A percentile compares a stretch with the other conserved stretches of the same genome.
phyloP scores from a whole-genome alignment of 495 filamentous ascomycete genomes.

The Trichoderma gamsii region DNA sequence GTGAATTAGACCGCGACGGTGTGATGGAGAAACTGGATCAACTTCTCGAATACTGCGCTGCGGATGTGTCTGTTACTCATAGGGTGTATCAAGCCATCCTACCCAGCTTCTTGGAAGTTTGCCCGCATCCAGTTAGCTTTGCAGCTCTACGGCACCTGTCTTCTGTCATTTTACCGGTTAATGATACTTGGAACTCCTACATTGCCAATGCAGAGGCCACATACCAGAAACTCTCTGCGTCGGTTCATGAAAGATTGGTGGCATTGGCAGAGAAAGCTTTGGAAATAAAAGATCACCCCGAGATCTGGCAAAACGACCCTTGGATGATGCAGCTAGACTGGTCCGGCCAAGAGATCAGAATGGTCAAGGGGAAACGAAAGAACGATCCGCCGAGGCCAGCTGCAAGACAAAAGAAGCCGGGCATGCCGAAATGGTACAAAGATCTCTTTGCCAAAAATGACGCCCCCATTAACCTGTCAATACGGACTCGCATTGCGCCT shows the following conservation, averaged over 20 bases:
- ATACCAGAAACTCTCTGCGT: conserved; percentile 69
- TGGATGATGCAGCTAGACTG: conserved; percentile 95
- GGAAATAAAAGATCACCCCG: conserved; percentile 59
- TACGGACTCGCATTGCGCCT: conserved; percentile 82
- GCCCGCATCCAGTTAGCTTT: conserved; percentile 96
- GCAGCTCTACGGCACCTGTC: conserved; percentile 87
- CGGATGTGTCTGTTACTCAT: conserved; percentile 89
- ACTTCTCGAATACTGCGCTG: conserved; percentile 90
- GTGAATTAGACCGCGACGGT: conserved; percentile 66
- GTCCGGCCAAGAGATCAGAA: conserved; percentile 84
- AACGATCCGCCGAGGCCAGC: conserved; percentile 68
- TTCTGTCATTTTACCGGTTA: conserved; percentile 83
- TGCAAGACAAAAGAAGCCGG: conserved; percentile 82
- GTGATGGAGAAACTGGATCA: conserved; percentile 66
- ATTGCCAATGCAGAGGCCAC: conserved; percentile 74
- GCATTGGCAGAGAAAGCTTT: conserved; percentile 70
- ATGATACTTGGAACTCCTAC: conserved; percentile 82
- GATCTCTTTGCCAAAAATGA: conserved; percentile 67
- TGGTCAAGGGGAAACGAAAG: conserved; percentile 87
- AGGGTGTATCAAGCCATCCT: conserved; percentile 89
- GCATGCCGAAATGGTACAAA: conserved; percentile 95
- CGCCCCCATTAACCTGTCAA: conserved; percentile 65
- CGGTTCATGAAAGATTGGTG: conserved; percentile 65
- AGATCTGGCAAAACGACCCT: conserved; percentile 66
- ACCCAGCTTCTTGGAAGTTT: conserved; percentile 76